Percentiles rank a stretch among this genome's conserved stretches.
phyloP scores from a whole-genome alignment of 2,329 filamentous ascomycete genomes.

The Aspergillus texensis region DNA sequence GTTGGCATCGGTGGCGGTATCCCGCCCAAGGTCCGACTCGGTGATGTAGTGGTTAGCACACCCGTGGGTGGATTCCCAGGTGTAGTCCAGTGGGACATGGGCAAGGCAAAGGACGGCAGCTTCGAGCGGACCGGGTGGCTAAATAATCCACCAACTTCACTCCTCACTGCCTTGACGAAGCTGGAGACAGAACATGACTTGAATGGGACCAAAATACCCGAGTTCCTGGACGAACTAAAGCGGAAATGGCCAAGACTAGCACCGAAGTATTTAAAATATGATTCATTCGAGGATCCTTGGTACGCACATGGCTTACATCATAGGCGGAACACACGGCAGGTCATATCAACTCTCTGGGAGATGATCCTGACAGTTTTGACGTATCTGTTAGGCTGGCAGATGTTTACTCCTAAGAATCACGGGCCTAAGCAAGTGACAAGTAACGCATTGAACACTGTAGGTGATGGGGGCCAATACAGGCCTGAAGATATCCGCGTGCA shows the following conservation, averaged over 20 bases:
- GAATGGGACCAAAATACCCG: background rate
- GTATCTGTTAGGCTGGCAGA: background rate
- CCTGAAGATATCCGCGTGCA: background rate
- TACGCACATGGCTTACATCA: background rate
- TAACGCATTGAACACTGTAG: background rate
- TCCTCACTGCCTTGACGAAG: background rate
- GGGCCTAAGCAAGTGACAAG: no score
- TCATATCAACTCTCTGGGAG: background rate
- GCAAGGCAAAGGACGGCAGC: slow-evolving; percentile 3
- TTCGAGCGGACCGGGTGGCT: background rate
- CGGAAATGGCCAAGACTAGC: background rate
- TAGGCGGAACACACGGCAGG: background rate
- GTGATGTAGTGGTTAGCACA: slow-evolving; percentile 28
- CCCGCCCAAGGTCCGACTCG: slow-evolving; percentile 22
- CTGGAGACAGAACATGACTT: background rate
- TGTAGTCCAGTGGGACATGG: slow-evolving; percentile 14
- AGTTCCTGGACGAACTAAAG: background rate
- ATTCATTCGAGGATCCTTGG: background rate
- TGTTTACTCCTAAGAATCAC: no score
- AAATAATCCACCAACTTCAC: background rate
- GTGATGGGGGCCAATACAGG: no score
- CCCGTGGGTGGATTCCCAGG: slow-evolving; percentile 6
- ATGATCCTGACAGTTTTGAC: no score
- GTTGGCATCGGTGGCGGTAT: slow-evolving; percentile 27
- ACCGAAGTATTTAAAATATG: background rate